Evolutionary conservation across 1,284 basidiomycete species (phyloP).

Genomic region (Sporisorium graminicola): DNA sequence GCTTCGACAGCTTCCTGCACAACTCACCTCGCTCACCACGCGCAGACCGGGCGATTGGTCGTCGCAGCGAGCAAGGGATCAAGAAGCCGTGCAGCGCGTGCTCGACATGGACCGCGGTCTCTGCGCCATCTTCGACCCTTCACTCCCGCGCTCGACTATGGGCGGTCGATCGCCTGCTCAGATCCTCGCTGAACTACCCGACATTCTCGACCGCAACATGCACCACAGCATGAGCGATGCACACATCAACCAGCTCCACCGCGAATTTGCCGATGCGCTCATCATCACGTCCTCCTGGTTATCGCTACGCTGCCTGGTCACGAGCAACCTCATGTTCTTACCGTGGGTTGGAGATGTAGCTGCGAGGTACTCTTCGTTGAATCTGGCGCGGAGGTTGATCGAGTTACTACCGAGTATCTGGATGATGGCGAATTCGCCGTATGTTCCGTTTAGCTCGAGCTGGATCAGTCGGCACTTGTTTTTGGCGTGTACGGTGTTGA

Average conservation of each 20-base stretch:
- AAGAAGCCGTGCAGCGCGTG: constrained; percentile 24
- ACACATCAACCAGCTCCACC: constrained; percentile 17
- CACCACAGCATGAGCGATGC: constrained; percentile 6
- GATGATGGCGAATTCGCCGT: constrained; percentile 27
- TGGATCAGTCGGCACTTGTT: constrained; percentile 41
- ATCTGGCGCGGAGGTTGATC: constrained; percentile 31
- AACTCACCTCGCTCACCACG: constrained; percentile 14
- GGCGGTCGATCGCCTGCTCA: constrained; percentile 7
- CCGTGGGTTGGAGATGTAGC: constrained; percentile 25
- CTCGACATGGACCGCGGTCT: constrained; percentile 29
- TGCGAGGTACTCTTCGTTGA: constrained; percentile 24
- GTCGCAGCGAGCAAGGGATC: constrained; percentile 20
- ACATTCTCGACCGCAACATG: constrained; percentile 14
- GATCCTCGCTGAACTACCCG: constrained; percentile 23
- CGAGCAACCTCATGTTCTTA: constrained; percentile 38
- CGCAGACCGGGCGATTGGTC: constrained; percentile 31
- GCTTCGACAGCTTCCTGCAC: constrained; percentile 16
- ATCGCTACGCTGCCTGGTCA: constrained; percentile 17
- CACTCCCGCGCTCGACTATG: background rate
- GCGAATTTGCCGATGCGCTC: constrained; percentile 37
- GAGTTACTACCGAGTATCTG: constrained; percentile 37
- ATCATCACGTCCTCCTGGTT: constrained; percentile 28
- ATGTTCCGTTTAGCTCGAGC: constrained; percentile 30
- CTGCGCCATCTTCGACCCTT: constrained; percentile 24
- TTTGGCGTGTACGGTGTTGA: constrained; percentile 32